Percentiles rank a stretch among this genome's conserved stretches.
Evolutionary conservation across 1,284 basidiomycete genomes (phyloP).

Genomic region (Naganishia liquefaciens): DNA sequence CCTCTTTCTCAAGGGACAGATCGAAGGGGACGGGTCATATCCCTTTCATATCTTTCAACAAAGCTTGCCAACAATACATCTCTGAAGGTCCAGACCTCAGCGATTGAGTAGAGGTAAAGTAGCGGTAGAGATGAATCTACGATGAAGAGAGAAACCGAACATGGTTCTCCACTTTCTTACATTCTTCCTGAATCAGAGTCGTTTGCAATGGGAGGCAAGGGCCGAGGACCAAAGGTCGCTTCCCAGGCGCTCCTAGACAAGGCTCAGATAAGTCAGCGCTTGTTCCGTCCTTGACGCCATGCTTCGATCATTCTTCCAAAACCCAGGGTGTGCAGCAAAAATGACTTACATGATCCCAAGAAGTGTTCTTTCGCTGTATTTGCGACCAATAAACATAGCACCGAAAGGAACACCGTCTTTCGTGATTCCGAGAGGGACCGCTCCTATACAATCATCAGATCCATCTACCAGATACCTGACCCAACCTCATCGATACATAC

Average conservation of each 20-base stretch:
- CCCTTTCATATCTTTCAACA: no score
- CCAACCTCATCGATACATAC: not conserved
- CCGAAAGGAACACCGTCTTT: slow-evolving; percentile 15
- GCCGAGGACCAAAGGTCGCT: slow-evolving; percentile 1
- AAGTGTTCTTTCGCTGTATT: slow-evolving; percentile 18
- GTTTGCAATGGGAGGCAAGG: slow-evolving; percentile 20
- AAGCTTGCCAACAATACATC: no score
- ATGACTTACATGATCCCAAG: slow-evolving; percentile 19
- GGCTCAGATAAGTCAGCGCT: not conserved
- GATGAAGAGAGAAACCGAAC: not conserved
- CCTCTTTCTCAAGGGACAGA: no score
- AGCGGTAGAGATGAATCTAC: no score
- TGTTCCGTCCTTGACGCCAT: not conserved
- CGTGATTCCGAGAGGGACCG: slow-evolving; percentile 12
- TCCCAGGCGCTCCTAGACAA: slow-evolving; percentile 23
- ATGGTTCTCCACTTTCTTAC: not conserved
- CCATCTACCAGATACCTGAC: not conserved
- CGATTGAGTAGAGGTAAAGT: no score
- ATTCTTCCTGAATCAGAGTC: not conserved
- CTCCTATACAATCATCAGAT: not conserved
- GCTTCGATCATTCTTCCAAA: not conserved
- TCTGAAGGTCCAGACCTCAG: no score
- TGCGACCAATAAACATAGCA: slow-evolving; percentile 22
- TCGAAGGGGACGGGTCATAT: no score
- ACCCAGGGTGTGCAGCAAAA: no score